Evolutionary conservation across 2,329 filamentous ascomycete species (phyloP), one percentile per base, ranked within the genome.

Genomic region (Acrocalymma vagum): DNA sequence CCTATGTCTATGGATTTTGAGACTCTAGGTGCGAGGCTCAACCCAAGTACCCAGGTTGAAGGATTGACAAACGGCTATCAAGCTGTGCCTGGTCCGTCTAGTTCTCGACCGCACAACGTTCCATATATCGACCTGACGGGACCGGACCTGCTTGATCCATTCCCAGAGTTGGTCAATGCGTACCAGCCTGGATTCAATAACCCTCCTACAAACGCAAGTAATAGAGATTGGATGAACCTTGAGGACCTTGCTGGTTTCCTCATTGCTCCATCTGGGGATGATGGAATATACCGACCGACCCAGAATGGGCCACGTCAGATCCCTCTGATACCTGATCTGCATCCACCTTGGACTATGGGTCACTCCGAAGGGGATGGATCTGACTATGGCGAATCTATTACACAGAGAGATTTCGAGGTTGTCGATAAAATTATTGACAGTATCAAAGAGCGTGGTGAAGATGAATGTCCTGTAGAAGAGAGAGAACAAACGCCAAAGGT

Each of bases 401-500:
- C 41, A 8, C 23, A 17, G 10, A 36, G 43, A 1, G 56, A 61
- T n/a, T 38, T 44, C 10, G 51, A 60, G n/a, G 56, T 57, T 6
- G 52, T 67, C 9, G 54, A 57, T 20, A 57, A 61, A 17, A 58
- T 69, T 15, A 53, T 71, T 6, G 60, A 62, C 20, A 66, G 62
- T 22, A 63, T 69, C 22, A 47, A 59, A 36, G 53, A 52, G 6
- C 56, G 62, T 29, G 59, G 60, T 21, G 69, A 73, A 7, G 63
- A 66, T 25, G 71, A 74, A 11, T 57, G 73, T 27, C 69, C 69
- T 2, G 61, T 62, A 14, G 78, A 85, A 38, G 77, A 84, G 35
- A 80, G 86, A 11, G 83, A 87, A 42, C 81, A 81, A 16, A 90
- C 87, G 0, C 90, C 90, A 0, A 78, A 80, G 27, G 85, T 79